Evolutionary conservation across 176 grass and related monocot genomes (phyloP), one percentile per base, ranked within the genome.

Genomic region (Pontederia paniculata): DNA sequence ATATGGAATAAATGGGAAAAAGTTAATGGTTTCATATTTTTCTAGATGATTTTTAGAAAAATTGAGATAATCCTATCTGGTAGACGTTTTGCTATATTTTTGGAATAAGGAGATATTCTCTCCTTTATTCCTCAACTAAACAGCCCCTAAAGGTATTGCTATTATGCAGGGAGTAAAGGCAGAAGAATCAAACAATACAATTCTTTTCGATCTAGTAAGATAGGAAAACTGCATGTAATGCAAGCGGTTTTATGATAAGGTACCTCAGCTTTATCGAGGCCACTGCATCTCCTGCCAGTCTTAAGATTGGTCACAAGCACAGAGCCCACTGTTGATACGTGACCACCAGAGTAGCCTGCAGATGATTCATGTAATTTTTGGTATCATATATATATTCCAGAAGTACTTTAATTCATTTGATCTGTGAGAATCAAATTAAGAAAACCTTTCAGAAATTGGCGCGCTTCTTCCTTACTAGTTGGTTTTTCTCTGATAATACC

Each of bases 401-500:
- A 77, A 23, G 44, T 21, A 64, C 21, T 44, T 46, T 3, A 62
- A 37, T 60, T 31, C 9, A 61, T 16, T 56, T 55, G 41, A 28
- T 57, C 22, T 15, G 28, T 57, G 19, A 2, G 21, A 53, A 10
- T 9, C 47, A 0, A 52, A 42, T 45, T 74, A 9, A 63, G 23
- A 21, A 20, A 50, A 97, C 91, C 91, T 87, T 90, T 90, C n/a
- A 97, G 74, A 66, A 97, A 90, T 66, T 84, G 82, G 1, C 77
- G 79, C 47, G 91, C 91, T 97, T 97, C 86, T 87, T 97, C 82
- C 70, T 87, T 90, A 49, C 51, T 97, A 22, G 55, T 77, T 52
- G 91, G 91, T 60, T 97, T 97, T 78, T 97, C 91, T 70, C 83
- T 97, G 41, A 97, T 90, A 77, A 97, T 79, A 67, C 91, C 86